phyloP scores from a whole-genome alignment of 1,284 basidiomycete genomes.

The Trichosporon coremiiforme region DNA sequence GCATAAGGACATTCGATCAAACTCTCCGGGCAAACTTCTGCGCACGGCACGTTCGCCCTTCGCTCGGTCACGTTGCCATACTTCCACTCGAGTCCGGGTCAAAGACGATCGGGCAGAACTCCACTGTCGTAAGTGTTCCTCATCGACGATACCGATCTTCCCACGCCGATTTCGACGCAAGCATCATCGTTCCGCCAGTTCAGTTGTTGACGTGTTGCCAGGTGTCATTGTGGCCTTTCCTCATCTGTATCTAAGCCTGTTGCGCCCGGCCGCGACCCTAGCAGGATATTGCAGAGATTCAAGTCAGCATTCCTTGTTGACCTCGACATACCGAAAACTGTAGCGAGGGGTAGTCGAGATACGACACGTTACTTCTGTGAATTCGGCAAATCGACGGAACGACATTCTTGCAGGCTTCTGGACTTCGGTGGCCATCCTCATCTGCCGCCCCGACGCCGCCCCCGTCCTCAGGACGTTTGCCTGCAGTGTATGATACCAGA shows the following conservation, averaged over 20 bases:
- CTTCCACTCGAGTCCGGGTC: background rate
- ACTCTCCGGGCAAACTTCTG: background rate
- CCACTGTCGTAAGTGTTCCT: background rate
- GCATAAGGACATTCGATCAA: background rate
- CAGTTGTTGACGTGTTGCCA: background rate
- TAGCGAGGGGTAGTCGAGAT: constrained; percentile 2
- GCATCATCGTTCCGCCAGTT: background rate
- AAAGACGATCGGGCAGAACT: background rate
- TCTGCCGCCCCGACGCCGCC: background rate
- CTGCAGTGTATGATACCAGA: background rate
- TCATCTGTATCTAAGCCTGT: background rate
- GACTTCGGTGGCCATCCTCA: background rate
- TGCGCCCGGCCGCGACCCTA: background rate
- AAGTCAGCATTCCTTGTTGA: background rate
- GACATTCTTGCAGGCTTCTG: background rate
- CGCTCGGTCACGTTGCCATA: background rate
- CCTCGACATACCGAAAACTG: background rate
- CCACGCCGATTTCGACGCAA: background rate
- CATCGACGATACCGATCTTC: background rate
- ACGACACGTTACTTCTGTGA: constrained; percentile 2
- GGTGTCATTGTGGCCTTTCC: background rate
- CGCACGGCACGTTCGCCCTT: background rate
- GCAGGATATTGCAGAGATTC: background rate
- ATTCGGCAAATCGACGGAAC: constrained; percentile 1
- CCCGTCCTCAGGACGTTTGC: background rate